A percentile compares a stretch with the other conserved stretches of the same genome.
These are phyloP conservation scores for Aspergillus indologenus DNA, from an alignment of 495 filamentous ascomycete species.

Conservation along the genomic window DNA sequence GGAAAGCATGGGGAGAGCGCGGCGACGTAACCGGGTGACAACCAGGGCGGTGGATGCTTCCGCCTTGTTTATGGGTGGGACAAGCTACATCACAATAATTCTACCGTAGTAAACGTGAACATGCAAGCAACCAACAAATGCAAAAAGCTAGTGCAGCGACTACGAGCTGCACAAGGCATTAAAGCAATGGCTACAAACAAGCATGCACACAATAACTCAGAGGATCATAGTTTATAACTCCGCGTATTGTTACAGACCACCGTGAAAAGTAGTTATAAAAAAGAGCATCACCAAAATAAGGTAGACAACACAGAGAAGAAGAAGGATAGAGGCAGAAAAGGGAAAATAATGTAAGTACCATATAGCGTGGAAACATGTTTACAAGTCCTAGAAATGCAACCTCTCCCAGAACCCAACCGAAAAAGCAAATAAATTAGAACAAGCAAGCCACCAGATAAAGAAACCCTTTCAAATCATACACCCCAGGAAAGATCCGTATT, in stretches of 20 bases:
- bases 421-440: conserved; percentile 38
- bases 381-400: conserved; percentile 28
- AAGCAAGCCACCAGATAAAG: conserved; percentile 25
- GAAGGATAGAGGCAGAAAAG: conserved; percentile 6
- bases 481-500: conserved; percentile 18
- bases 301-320: conserved; percentile 6
- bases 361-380: conserved; percentile 24
- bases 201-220: conserved; percentile 14
- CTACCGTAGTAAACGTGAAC: too few species aligned
- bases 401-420: conserved; percentile 31
- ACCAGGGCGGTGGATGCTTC: background rate
- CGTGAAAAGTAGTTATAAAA: conserved; percentile 14
- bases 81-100: too few species aligned
- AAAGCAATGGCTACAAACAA: conserved; percentile 11
- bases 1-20: conserved; percentile 2
- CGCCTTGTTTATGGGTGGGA: background rate
- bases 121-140: too few species aligned
- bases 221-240: conserved; percentile 17
- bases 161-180: background rate
- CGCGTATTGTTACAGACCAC: conserved; percentile 20
- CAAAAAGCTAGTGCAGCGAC: too few species aligned
- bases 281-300: conserved; percentile 19
- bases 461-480: conserved; percentile 23
- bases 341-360: conserved; percentile 18
- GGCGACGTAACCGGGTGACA: conserved; percentile 15